Percentiles rank a stretch among this genome's conserved stretches.
Evolutionary conservation across 2,329 filamentous ascomycete genomes (phyloP).

Genomic region (Raffaelea arxii): DNA sequence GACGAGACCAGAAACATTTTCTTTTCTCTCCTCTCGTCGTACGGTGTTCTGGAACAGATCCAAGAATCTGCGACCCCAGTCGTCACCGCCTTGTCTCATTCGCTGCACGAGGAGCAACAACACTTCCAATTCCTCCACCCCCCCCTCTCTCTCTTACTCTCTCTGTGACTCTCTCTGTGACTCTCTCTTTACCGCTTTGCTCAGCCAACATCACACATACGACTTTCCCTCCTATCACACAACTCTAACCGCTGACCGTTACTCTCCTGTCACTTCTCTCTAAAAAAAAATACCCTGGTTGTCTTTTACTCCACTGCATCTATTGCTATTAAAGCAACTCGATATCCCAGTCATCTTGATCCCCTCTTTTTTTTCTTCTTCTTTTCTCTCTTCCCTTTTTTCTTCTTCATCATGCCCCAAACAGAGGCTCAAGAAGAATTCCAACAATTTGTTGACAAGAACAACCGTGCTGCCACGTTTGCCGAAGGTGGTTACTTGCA

Average conservation of each 20-base stretch:
- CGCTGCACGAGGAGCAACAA: too few species aligned
- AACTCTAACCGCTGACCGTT: too few species aligned
- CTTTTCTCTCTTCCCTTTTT: slow-evolving; percentile 10
- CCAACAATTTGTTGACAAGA: slow-evolving; percentile 50
- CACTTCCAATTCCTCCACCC: not conserved
- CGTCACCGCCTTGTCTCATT: not conserved
- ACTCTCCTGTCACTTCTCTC: too few species aligned
- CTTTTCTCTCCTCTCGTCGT: too few species aligned
- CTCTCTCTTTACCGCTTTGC: too few species aligned
- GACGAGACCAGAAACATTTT: not conserved
- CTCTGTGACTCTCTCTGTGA: too few species aligned
- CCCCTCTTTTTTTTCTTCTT: slow-evolving; percentile 7
- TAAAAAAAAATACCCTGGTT: not conserved
- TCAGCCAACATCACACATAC: too few species aligned
- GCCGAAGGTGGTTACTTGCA: slow-evolving; percentile 32
- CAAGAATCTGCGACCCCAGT: too few species aligned
- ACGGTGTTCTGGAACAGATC: too few species aligned
- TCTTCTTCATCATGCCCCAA: slow-evolving; percentile 36
- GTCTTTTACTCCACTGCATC: not conserved
- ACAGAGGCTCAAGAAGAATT: slow-evolving; percentile 55
- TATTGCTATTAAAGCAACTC: not conserved
- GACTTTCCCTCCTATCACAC: too few species aligned
- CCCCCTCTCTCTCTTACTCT: not conserved
- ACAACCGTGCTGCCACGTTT: slow-evolving; percentile 26
- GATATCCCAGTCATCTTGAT: not conserved